Evolutionary conservation across 2,329 filamentous ascomycete species (phyloP).

Genomic region (Mollisiaceae sp.): DNA sequence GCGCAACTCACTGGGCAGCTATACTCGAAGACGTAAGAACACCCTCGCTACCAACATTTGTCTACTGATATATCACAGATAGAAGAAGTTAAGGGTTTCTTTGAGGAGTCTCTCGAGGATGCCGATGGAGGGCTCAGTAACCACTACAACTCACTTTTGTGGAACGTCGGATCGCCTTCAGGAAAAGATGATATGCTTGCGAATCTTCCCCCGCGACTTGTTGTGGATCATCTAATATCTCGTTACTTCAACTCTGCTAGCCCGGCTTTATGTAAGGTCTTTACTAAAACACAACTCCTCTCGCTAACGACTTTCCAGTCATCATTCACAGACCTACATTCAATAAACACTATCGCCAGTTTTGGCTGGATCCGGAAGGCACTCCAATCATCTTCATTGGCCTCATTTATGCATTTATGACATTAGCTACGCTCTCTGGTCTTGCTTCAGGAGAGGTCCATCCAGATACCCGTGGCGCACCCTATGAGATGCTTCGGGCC

Average conservation of each 20-base stretch:
- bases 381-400: constrained; percentile 55
- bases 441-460: constrained; percentile 50
- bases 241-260: constrained; percentile 59
- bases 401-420: constrained; percentile 47
- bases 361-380: constrained; percentile 51
- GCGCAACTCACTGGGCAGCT: constrained; percentile 64
- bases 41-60: not conserved
- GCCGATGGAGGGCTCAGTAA: constrained; percentile 41
- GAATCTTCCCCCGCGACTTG: constrained; percentile 51
- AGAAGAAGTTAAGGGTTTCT: constrained; percentile 62
- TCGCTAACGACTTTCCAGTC: constrained; percentile 45
- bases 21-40: constrained; percentile 60
- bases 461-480: constrained; percentile 50
- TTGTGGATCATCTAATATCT: constrained; percentile 57
- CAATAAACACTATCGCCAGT: constrained; percentile 55
- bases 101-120: constrained; percentile 52
- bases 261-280: constrained; percentile 54
- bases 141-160: constrained; percentile 45
- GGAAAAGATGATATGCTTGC: constrained; percentile 54
- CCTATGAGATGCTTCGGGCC: constrained; percentile 53
- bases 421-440: constrained; percentile 47
- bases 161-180: constrained; percentile 44
- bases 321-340: constrained; percentile 60
- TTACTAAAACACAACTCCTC: not conserved
- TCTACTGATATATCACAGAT: constrained; percentile 49